Evolutionary conservation across 192 early-diverging fungal genomes (phyloP), one percentile per base, ranked within the genome.

Genomic region (Backusella tarrabulga): DNA sequence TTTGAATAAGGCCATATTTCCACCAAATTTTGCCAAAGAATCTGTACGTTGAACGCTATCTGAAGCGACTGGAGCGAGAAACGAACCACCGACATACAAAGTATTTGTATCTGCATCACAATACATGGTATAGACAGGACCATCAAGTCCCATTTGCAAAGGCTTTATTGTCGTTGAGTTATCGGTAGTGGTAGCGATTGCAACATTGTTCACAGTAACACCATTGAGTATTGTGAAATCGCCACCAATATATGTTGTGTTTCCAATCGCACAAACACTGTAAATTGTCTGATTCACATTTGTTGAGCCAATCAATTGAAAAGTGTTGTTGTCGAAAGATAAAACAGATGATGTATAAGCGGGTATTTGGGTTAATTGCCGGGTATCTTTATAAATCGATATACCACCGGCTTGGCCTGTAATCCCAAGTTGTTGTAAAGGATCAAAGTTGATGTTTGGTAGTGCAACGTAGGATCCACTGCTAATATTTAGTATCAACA

Each of bases 21-120:
- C 80, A 32, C 80, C 77, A 38, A 50, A 82, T 7, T 70, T 15
- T 32, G 72, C 34, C 21, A 74, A 42, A 2, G 78, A 79, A 5
- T 44, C 44, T 34, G 73, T 68, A 35, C 68, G 50, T 26, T 23
- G 17, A 14, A 73, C 52, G 6, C 29, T 72, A 26, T 50, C 29
- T 34, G 40, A 17, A 26, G 73, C 12, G 32, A 71, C 26, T 19
- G 83, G 83, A n/a, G 73, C 83, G 14, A 76, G 21, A 41, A 84
- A 84, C 19, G 38, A 11, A 44, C 83, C 83, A 73, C 83, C 83
- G 0, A 72, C 77, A 68, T 79, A 79, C 11, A 84, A 63, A 1
- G 36, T 23, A 23, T 41, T 34, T 12, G 36, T 34, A 23, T 41
- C 34, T 19, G 12, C 29, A 54, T 84, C 83, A 73, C 83, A 84